Percentiles rank a stretch among this genome's conserved stretches.
phyloP scores from a whole-genome alignment of 2,329 filamentous ascomycete species.

The Claviceps arundinis region DNA sequence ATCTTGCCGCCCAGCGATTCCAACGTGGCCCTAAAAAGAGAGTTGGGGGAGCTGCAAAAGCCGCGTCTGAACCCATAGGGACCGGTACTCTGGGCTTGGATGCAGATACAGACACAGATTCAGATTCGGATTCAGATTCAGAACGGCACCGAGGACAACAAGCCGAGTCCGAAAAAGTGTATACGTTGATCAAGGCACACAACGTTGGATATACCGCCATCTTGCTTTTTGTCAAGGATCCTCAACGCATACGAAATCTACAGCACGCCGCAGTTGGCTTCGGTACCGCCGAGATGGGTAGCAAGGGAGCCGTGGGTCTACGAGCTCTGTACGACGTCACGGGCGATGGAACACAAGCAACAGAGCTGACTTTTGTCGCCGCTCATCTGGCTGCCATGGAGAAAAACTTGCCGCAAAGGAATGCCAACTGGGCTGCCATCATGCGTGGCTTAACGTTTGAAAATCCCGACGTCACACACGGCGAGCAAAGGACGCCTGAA shows the following conservation, averaged over 20 bases:
- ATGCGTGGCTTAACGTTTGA: slow-evolving; percentile 68
- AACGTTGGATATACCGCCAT: slow-evolving; percentile 85
- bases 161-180: slow-evolving; percentile 28
- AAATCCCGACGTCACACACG: slow-evolving; percentile 31
- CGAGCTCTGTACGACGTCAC: slow-evolving; percentile 45
- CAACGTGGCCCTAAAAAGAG: slow-evolving; percentile 9
- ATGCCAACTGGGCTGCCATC: slow-evolving; percentile 79
- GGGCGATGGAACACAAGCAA: slow-evolving; percentile 19
- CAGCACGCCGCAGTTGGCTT: slow-evolving; percentile 74
- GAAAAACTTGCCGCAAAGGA: slow-evolving; percentile 58
- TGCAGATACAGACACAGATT: background rate
- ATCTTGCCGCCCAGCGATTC: slow-evolving; percentile 44
- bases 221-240: slow-evolving; percentile 65
- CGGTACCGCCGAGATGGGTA: slow-evolving; percentile 78
- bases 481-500: slow-evolving; percentile 7
- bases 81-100: slow-evolving; percentile 5
- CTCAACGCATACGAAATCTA: slow-evolving; percentile 47
- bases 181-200: slow-evolving; percentile 55
- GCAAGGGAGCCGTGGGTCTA: slow-evolving; percentile 83
- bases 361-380: slow-evolving; percentile 71
- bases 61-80: slow-evolving; percentile 4
- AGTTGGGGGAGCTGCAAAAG: background rate
- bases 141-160: background rate
- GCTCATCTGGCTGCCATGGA: slow-evolving; percentile 88
- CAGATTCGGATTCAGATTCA: background rate